A percentile compares a stretch with the other conserved stretches of the same genome.
Evolutionary conservation across 768 basidiomycete species (phyloP).

Genomic region (Xanthoconium purpureum): DNA sequence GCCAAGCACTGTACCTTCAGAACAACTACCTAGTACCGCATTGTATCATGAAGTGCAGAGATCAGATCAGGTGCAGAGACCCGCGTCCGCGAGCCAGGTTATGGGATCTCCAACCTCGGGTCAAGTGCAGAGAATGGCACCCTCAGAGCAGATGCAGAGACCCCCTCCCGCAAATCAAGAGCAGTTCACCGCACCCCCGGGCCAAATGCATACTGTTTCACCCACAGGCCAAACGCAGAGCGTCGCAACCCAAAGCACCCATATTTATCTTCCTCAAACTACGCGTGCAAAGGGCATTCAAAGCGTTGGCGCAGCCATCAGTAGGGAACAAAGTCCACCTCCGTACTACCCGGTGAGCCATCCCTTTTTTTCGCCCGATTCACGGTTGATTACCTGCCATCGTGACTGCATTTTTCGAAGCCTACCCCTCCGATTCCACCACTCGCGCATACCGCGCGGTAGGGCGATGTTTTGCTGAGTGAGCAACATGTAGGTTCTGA

Average conservation of each 20-base stretch:
- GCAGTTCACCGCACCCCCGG: neutral
- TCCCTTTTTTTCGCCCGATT: neutral
- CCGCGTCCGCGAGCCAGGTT: neutral
- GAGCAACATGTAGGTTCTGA: neutral
- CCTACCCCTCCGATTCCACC: slow-evolving; percentile 2
- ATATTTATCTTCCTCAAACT: slow-evolving; percentile 1
- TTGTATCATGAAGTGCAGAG: neutral
- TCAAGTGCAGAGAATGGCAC: neutral
- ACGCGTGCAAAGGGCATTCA: neutral
- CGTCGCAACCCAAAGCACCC: neutral
- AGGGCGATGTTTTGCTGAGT: neutral
- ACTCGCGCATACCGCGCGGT: slow-evolving; percentile 2
- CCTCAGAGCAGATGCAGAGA: neutral
- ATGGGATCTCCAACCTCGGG: neutral
- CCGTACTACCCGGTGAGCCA: slow-evolving; percentile 26
- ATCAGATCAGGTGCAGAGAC: neutral
- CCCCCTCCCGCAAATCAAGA: neutral
- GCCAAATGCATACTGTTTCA: neutral
- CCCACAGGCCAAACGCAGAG: neutral
- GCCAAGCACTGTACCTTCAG: neutral
- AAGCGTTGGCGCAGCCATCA: neutral
- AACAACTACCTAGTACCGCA: neutral
- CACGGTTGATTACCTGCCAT: neutral
- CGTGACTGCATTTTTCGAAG: neutral
- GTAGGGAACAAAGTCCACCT: slow-evolving; percentile 16